Evolutionary conservation across 371 early-diverging fungal species (phyloP), one percentile per base, ranked within the genome.

Genomic region (Mucor sp.): DNA sequence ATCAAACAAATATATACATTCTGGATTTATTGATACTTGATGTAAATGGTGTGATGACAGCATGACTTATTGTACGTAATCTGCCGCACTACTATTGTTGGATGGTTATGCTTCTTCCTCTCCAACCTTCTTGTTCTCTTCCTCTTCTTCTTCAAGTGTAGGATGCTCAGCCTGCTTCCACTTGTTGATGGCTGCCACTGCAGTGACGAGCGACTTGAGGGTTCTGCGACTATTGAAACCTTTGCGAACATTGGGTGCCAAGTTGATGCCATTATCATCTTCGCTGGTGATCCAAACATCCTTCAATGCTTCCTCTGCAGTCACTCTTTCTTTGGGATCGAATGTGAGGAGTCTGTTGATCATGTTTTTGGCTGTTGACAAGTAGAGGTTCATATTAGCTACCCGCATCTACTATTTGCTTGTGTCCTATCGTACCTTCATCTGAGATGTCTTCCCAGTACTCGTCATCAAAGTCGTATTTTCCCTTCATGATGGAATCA

Each of bases 361-460:
- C 61, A 95, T 90, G 70, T 92, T 83, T 75, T 93, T 94, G 75
- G 94, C 94, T 89, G 77, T 19, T 0, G 12, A 12, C 32, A 2
- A 28, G 11, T 50, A 60, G 27, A 44, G 15, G 60, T 56, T 32
- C 39, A 50, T 19, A 12, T 35, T 11, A 19, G 11, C n/a, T 5
- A 23, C 23, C 2, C 12, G 23, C 1, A 11, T 50, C 9, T 25
- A 8, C 50, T 1, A 3, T 21, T 21, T 7, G 12, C 27, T 7
- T 33, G 4, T 7, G 7, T 25, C 14, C 28, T 61, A 5, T 32
- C 28, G 30, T 75, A 84, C 87, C 90, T 69, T 83, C 76, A 56
- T 84, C 85, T 0, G 93, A 93, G 33, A 94, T 90, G 32, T 88
- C 85, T 60, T 78, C 79, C 94, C 94, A 94, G 75, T 88, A 90